Percentiles rank a stretch among this genome's conserved stretches.
phyloP scores from a whole-genome alignment of 2,329 filamentous ascomycete genomes.

The Proliferodiscus dingleyae region DNA sequence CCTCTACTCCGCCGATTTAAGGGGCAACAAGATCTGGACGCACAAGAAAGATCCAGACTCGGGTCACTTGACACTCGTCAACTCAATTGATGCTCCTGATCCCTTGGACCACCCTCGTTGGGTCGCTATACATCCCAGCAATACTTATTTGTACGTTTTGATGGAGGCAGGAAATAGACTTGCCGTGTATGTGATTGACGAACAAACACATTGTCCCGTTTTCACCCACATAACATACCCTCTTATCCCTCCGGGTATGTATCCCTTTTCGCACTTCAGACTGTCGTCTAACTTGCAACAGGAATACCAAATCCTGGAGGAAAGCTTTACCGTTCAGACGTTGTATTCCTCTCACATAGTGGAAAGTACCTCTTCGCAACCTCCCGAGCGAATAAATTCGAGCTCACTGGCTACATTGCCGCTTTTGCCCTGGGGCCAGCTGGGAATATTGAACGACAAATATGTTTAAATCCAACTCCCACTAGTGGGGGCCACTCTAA shows the following conservation, averaged over 20 bases:
- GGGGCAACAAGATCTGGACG: slow-evolving; percentile 77
- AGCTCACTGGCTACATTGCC: slow-evolving; percentile 75
- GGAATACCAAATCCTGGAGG: slow-evolving; percentile 30
- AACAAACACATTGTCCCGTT: slow-evolving; percentile 65
- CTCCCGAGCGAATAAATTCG: slow-evolving; percentile 70
- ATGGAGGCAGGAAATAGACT: slow-evolving; percentile 88
- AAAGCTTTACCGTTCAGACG: slow-evolving; percentile 77
- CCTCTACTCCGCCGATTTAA: slow-evolving; percentile 75
- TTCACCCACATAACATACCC: slow-evolving; percentile 75
- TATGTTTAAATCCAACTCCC: slow-evolving; percentile 77
- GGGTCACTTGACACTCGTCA: slow-evolving; percentile 63
- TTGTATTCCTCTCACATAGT: slow-evolving; percentile 67
- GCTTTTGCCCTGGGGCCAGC: slow-evolving; percentile 67
- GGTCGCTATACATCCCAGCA: slow-evolving; percentile 77
- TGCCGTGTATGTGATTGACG: slow-evolving; percentile 76
- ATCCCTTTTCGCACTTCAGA: neutral
- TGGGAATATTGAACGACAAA: slow-evolving; percentile 71
- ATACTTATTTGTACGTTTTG: slow-evolving; percentile 75
- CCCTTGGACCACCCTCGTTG: slow-evolving; percentile 76
- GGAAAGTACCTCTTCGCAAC: slow-evolving; percentile 78
- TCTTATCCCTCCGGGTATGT: slow-evolving; percentile 67
- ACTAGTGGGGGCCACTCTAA: slow-evolving; percentile 87
- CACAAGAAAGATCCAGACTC: slow-evolving; percentile 63
- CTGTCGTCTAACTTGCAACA: slow-evolving; percentile 18
- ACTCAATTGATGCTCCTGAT: slow-evolving; percentile 66